Conservation (phyloP, 176 grass and related monocot genomes). For the Oryza meyeriana region DNA sequence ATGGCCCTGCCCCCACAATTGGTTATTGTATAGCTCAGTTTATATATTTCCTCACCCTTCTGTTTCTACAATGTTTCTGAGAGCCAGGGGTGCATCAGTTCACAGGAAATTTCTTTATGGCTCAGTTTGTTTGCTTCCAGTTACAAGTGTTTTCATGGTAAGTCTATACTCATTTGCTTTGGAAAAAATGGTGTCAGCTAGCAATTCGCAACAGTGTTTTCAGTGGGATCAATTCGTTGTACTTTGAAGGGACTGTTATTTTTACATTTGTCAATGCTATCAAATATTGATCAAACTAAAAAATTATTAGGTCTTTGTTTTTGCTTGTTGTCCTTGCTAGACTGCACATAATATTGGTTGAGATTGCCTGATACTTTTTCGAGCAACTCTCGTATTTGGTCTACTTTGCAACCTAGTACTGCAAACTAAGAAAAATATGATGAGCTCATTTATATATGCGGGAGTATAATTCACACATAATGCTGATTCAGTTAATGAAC, state of each 20-base stretch:
- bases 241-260: neutral
- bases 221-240: neutral
- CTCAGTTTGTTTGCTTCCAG: conserved; percentile 70
- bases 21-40: neutral
- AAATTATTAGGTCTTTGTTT: neutral
- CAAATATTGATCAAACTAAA: neutral
- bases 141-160: conserved; percentile 76
- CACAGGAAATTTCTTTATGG: conserved; percentile 87
- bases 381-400: neutral
- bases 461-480: neutral
- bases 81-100: conserved; percentile 63
- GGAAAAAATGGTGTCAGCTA: neutral
- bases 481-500: conserved; percentile 1
- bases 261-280: neutral
- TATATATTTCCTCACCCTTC: conserved; percentile 24
- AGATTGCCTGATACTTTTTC: neutral
- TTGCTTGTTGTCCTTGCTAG: neutral
- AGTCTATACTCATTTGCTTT: conserved; percentile 27
- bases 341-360: neutral
- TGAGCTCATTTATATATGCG: neutral
- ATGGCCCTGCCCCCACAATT: neutral
- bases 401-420: neutral
- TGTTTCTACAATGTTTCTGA: conserved; percentile 30
- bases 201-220: neutral
- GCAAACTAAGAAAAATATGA: neutral